phyloP scores from a whole-genome alignment of 1,139 yeast genomes.

The Hanseniaspora sp. region DNA sequence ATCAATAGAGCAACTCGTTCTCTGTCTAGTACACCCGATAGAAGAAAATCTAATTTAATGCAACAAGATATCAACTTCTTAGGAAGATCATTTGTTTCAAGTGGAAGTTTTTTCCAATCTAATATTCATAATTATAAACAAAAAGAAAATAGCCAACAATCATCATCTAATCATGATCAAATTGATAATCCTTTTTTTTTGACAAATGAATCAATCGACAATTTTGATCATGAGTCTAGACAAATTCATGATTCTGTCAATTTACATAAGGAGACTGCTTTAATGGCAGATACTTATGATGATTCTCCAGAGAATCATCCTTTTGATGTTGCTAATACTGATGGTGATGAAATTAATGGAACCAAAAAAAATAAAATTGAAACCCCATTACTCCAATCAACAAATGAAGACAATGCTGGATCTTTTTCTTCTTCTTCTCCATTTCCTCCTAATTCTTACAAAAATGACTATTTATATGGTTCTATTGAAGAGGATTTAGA shows the following conservation, averaged over 20 bases:
- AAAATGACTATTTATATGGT: slow-evolving; percentile 9
- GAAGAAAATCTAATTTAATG: slow-evolving; percentile 17
- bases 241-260: slow-evolving; percentile 24
- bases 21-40: background rate
- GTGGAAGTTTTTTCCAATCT: slow-evolving; percentile 13
- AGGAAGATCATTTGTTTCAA: slow-evolving; percentile 12
- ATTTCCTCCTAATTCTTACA: too few relatives aligned
- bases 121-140: background rate
- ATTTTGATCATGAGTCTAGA: background rate
- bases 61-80: slow-evolving; percentile 21
- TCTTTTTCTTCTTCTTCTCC: too few relatives aligned
- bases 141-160: background rate
- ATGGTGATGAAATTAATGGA: slow-evolving; percentile 19
- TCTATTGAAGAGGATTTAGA: slow-evolving; percentile 8
- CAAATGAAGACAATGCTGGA: background rate
- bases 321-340: slow-evolving; percentile 19
- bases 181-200: slow-evolving; percentile 6
- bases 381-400: background rate
- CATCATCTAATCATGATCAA: background rate
- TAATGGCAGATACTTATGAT: slow-evolving; percentile 27
- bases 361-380: too few relatives aligned
- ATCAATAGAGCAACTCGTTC: background rate
- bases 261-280: slow-evolving; percentile 31
- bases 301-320: slow-evolving; percentile 15
- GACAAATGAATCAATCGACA: background rate